Base-by-base conservation (phyloP, 371 early-diverging fungal species). In the Syncephalastrum sp. region DNA sequence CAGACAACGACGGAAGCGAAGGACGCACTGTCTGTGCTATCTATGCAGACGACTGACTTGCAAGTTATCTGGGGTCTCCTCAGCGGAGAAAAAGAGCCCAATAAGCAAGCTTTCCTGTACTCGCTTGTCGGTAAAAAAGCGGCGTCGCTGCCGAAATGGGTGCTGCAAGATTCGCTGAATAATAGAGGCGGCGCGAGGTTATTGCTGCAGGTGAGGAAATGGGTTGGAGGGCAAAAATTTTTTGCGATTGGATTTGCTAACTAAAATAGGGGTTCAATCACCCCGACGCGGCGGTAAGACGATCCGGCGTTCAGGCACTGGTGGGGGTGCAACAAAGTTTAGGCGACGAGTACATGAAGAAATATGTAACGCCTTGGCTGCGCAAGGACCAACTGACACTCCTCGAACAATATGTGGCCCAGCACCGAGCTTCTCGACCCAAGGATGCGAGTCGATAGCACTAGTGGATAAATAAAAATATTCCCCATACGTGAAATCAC, bases 231-330 rank as follows among this genome's bases (percentile, higher is more conserved):
- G 23, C 38, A 42, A 15, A 59, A 17, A 24, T 24, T n/a, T n/a
- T 33, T 33, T 10, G 38, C 38, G 38, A 6, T 33, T 33, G 38
- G 38, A 33, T 33, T 33, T 5, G 38, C 38, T 33, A 33, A 33
- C 27, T 43, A 44, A 3, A 6, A 19, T 29, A 68, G 69, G 64
- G 69, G 21, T 51, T 47, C 29, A 64, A 62, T 50, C 67, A 68
- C 47, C 5, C 52, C 13, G 50, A 53, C 43, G 17, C 60, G 7
- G 48, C 54, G 5, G 61, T 72, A 4, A 55, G 73, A 33, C 48
- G 59, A 46, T 54, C 69, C 15, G 64, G 73, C 45, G 64, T 72
- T 2, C 50, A 66, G 21, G 62, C 73, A 8, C 44, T 69, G 16
- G 64, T 69, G 13, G 64, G 59, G 21, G 61, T 72, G 10, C 53